A percentile compares a stretch with the other conserved stretches of the same genome.
These are phyloP conservation scores for Russula sp. DNA, from an alignment of 768 basidiomycete genomes.

Conservation along the genomic window DNA sequence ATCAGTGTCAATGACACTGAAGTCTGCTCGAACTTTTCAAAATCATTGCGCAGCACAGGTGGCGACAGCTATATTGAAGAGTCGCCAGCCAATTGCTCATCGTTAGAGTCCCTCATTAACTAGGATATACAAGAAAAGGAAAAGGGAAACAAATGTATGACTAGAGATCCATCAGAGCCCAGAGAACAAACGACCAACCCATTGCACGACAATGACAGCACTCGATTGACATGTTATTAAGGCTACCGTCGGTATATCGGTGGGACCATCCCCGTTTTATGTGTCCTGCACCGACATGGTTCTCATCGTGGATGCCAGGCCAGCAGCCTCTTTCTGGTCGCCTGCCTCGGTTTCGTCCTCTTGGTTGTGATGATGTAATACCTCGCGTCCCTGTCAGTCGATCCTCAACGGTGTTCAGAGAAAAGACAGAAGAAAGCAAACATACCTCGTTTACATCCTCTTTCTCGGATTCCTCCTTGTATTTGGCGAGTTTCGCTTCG, in stretches of 20 bases:
- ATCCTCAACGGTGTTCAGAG: not conserved
- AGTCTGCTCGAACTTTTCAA: not conserved
- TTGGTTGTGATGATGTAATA: conserved; percentile 21
- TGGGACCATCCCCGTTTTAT: not conserved
- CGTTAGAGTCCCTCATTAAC: not conserved
- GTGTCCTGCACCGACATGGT: conserved; percentile 4
- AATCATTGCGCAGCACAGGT: not conserved
- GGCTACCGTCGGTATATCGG: too few species aligned
- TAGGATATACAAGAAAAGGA: not conserved
- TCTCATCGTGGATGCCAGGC: not conserved
- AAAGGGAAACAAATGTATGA: not conserved
- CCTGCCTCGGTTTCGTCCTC: not conserved
- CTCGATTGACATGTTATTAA: not conserved
- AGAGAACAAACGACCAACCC: not conserved
- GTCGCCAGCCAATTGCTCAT: not conserved
- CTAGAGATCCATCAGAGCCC: not conserved
- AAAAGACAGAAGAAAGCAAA: not conserved
- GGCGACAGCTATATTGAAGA: not conserved
- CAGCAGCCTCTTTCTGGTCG: not conserved
- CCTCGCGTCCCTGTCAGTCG: conserved; percentile 9
- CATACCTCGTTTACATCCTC: conserved; percentile 28
- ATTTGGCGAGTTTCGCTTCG: conserved; percentile 53
- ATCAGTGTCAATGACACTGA: too few species aligned
- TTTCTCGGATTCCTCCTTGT: conserved; percentile 79
- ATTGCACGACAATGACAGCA: not conserved